Base-by-base conservation (phyloP, 208 protist species). In the Acanthamoeba healyi region DNA sequence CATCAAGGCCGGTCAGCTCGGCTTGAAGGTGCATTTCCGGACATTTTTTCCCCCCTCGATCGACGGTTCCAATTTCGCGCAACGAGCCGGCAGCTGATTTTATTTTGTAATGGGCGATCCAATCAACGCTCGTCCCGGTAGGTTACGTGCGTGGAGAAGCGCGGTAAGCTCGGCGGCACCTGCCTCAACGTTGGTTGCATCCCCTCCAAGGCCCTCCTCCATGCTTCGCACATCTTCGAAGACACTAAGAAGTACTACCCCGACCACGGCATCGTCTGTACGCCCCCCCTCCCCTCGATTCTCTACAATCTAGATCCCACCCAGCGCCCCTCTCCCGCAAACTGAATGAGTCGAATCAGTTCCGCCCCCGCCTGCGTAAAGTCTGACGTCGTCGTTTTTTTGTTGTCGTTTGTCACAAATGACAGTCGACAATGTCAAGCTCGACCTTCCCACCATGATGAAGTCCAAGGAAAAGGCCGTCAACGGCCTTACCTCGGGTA, bases 131-230 rank as follows among this genome's bases (percentile, higher is more conserved):
- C 19, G 14, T 7, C 12, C 4, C 2, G 90, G 5, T 56, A 97
- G 84, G 99, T 99, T 0, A 98, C 98, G 17, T 99, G 99, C 96
- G 96, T 99, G 42, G 99, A 99, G 96, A 99, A 99, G 97, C 98
- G 99, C 92, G 99, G 99, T 44, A 90, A 97, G 54, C 98, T 99
- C 32, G 99, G 99, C 44, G 96, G 96, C 29, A 97, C 96, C 42
- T 98, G 99, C 98, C 97, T 99, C n/a, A 99, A 99, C 96, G 99
- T 99, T 46, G 99, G 98, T 46, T 99, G 99, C 98, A 99, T 99
- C 95, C 99, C 99, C 22, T 99, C 99, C 82, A 99, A 99, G 97
- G 97, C 99, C 51, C 98, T 99, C 9, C 98, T 99, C 0, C 98
- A 99, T 96, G 98, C 99, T 44, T 99, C 99, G 40, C 99, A 99